Percentiles rank a stretch among this genome's conserved stretches.
Evolutionary conservation across 345 rosid species (phyloP).

Genomic region (Isatis tinctoria): DNA sequence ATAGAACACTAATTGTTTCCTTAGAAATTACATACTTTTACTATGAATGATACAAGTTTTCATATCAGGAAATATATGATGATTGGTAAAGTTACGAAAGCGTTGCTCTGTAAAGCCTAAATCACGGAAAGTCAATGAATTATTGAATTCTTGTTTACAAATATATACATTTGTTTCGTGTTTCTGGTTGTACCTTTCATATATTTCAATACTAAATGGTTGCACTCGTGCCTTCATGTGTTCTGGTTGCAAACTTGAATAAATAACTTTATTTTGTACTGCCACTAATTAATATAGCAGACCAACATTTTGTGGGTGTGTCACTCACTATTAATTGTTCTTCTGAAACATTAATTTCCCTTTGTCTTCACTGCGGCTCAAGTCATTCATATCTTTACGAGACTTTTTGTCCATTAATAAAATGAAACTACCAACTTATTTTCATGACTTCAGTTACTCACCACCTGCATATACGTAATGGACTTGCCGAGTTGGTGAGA

Average conservation of each 20-base stretch:
- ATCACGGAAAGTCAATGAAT: conserved; percentile 3
- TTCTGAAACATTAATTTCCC: background rate
- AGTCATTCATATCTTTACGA: conserved; percentile 11
- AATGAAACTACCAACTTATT: background rate
- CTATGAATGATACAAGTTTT: background rate
- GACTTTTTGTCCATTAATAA: background rate
- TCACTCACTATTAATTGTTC: background rate
- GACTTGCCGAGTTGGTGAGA: background rate
- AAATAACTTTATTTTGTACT: background rate
- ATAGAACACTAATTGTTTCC: too few relatives aligned
- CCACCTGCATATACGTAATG: background rate
- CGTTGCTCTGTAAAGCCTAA: background rate
- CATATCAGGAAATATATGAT: background rate
- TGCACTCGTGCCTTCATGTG: conserved; percentile 12
- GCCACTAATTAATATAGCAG: background rate
- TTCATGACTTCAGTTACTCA: background rate
- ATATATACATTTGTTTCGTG: too few relatives aligned
- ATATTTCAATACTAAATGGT: background rate
- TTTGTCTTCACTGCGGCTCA: too few relatives aligned
- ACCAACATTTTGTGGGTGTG: conserved; percentile 6
- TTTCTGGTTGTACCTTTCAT: conserved; percentile 1
- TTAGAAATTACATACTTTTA: background rate
- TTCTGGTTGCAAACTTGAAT: background rate
- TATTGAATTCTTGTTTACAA: background rate
- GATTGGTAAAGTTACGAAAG: conserved; percentile 5